Base-by-base conservation (phyloP, 164 flowering plant genomes). In the Magnolia sinica region DNA sequence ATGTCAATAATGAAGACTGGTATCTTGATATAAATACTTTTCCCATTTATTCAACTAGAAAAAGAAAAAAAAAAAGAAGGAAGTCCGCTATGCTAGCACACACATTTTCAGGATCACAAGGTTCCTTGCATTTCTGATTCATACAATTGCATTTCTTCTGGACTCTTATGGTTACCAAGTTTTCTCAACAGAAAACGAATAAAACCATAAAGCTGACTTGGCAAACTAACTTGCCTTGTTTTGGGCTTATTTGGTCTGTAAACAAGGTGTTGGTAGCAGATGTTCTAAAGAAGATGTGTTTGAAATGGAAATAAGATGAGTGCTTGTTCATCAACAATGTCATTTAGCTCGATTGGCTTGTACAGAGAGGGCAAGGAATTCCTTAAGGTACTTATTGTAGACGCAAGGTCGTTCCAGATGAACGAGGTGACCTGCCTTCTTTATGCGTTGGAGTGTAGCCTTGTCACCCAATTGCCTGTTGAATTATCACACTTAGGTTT, bases 321-420 rank as follows among this genome's bases (percentile, higher is more conserved):
- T 16, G 18, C 19, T 18, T 63, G n/a, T 63, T 19, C 68, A 31
- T 14, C 58, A 8, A n/a, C 58, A 8, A n/a, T 2, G 16, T 9
- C 7, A 0, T 8, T 49, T 4, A 24, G 70, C 70, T 8, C 1
- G 0, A 24, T 68, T 24, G 18, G 61, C 61, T 7, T 55, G 61
- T 16, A 49, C 9, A 10, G 24, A 69, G 29, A 8, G 51, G 73
- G 92, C 87, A 65, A 94, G 94, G 82, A 90, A 89, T 63, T 82
- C 80, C 85, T 91, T 94, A 69, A 96, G 96, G 78, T 79, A 76
- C 52, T 89, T 85, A 81, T 88, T 94, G 81, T 91, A 96, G 76
- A 84, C 90, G 64, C 97, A 92, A 23, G 99, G 99, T 22, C 98
- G 80, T 81, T 96, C 99, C 18, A 96, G 83, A 78, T 91, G 99